phyloP scores from a whole-genome alignment of 1,139 yeast species.

The Yamadazyma siamensis region DNA sequence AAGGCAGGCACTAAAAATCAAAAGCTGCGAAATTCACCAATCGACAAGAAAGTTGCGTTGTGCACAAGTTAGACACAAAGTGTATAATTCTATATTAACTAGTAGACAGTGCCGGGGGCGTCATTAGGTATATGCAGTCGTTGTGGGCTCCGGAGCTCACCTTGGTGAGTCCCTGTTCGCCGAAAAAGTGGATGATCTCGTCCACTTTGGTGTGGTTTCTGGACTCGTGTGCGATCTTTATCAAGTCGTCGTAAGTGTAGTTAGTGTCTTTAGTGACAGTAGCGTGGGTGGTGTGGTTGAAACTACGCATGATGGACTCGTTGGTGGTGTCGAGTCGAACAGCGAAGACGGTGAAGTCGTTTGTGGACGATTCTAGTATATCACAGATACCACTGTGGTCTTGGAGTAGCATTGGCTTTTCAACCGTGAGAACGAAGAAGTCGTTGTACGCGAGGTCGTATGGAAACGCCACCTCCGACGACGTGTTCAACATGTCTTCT shows the following conservation, averaged over 20 bases:
- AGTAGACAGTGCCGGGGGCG: no score
- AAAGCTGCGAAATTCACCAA: no score
- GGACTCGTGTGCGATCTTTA: constrained; percentile 5
- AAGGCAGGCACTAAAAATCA: no score
- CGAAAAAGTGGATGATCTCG: constrained; percentile 22
- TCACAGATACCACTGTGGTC: no score
- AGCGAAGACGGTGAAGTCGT: constrained; percentile 26
- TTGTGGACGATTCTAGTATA: no score
- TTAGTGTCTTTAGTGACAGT: not conserved
- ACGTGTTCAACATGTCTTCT: constrained; percentile 3
- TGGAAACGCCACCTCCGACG: constrained; percentile 23
- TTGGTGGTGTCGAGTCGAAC: constrained; percentile 21
- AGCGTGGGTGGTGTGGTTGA: constrained; percentile 1
- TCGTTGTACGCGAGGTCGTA: constrained; percentile 29
- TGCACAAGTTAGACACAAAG: no score
- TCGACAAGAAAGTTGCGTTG: no score
- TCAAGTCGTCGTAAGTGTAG: constrained; percentile 7
- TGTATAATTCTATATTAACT: no score
- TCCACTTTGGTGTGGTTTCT: constrained; percentile 11
- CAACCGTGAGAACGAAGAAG: constrained; percentile 24
- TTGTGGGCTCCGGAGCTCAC: not conserved
- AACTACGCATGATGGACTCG: constrained; percentile 1
- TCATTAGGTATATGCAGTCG: not conserved
- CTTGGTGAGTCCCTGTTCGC: constrained; percentile 20
- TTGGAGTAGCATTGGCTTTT: constrained; percentile 10